phyloP scores from a whole-genome alignment of 331 rosid species.

The Pyracantha coccinea region DNA sequence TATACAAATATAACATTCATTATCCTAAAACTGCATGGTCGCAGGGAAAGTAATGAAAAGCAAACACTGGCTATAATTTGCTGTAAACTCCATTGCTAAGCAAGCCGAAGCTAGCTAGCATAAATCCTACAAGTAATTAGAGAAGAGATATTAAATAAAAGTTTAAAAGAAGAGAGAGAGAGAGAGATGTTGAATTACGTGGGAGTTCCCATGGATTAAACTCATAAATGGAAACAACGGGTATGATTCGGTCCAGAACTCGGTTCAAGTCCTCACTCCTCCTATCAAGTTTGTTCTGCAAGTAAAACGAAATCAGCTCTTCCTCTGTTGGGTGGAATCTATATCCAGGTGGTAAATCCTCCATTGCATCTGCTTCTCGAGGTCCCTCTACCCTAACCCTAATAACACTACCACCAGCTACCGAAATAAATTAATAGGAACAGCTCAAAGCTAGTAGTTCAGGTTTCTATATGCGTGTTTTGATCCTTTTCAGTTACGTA shows the following conservation, averaged over 20 bases:
- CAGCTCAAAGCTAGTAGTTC: neutral
- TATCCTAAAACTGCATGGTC: too few species aligned
- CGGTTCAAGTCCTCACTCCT: constrained; percentile 22
- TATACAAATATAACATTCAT: too few species aligned
- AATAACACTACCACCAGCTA: neutral
- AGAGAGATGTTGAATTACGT: constrained; percentile 30
- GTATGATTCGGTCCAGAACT: constrained; percentile 44
- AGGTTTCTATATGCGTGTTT: neutral
- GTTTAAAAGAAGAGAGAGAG: too few species aligned
- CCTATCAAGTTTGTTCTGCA: constrained; percentile 55
- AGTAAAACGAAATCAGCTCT: constrained; percentile 57
- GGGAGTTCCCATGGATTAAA: constrained; percentile 70
- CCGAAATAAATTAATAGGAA: neutral
- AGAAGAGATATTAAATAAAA: too few species aligned
- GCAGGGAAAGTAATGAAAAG: too few species aligned
- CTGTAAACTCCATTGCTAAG: too few species aligned
- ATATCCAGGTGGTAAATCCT: constrained; percentile 56
- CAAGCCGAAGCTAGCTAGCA: too few species aligned
- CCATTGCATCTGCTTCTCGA: constrained; percentile 20
- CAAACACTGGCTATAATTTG: too few species aligned
- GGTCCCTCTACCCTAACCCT: neutral
- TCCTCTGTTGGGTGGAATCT: constrained; percentile 89
- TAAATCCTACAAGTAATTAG: too few species aligned
- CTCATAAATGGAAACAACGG: constrained; percentile 49
- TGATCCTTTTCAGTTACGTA: neutral